Conservation (phyloP, 306 rosid genomes). For the Vachellia collinsii region DNA sequence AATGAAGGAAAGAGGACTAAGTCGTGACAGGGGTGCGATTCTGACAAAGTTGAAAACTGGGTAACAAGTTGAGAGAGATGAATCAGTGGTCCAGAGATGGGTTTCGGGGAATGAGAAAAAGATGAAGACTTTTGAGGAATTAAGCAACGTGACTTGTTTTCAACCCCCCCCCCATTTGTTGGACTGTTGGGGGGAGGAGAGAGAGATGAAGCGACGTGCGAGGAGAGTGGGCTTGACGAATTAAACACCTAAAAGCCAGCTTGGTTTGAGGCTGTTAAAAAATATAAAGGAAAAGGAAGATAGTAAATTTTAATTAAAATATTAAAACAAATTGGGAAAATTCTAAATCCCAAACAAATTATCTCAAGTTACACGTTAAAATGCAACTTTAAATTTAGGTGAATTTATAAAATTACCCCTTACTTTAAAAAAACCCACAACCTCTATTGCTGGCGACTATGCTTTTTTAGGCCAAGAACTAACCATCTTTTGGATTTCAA, state of each 20-base stretch:
- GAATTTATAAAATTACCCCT: too few relatives aligned
- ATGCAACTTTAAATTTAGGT: too few relatives aligned
- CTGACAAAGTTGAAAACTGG: background rate
- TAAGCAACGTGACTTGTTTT: background rate
- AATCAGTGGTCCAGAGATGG: background rate
- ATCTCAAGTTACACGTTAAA: too few relatives aligned
- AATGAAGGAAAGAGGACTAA: background rate
- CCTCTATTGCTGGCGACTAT: too few relatives aligned
- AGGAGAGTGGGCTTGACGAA: slow-evolving; percentile 24
- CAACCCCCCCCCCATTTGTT: too few relatives aligned
- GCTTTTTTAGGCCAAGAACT: too few relatives aligned
- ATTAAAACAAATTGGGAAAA: too few relatives aligned
- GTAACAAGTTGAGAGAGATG: background rate
- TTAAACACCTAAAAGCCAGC: slow-evolving; percentile 19
- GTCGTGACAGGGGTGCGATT: background rate
- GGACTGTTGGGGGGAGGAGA: background rate
- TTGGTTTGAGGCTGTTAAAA: background rate
- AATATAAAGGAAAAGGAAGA: too few relatives aligned
- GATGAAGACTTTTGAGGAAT: background rate
- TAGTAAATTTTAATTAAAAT: too few relatives aligned
- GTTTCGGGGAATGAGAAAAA: background rate
- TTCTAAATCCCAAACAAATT: too few relatives aligned
- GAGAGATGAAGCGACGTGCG: slow-evolving; percentile 21
- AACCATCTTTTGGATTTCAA: too few relatives aligned
- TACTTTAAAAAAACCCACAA: too few relatives aligned